Conservation (phyloP, 345 rosid genomes). For the Pseudoturritis turrita region DNA sequence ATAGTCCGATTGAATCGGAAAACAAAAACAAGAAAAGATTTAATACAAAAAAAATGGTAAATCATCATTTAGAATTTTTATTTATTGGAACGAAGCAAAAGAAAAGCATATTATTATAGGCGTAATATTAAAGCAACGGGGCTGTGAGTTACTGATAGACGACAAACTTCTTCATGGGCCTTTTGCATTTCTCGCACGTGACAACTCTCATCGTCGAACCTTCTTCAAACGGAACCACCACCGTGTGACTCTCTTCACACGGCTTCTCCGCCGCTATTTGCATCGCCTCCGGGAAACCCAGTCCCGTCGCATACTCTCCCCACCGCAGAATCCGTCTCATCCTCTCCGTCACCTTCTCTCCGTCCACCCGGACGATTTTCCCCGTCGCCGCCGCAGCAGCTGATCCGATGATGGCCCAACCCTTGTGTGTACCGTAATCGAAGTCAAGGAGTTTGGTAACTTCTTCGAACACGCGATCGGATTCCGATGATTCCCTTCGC, state of each 20-base stretch:
- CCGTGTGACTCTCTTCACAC: constrained; percentile 39
- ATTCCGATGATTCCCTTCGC: constrained; percentile 21
- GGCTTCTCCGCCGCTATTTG: constrained; percentile 34
- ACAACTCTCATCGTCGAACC: constrained; percentile 24
- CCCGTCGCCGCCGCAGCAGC: constrained; percentile 23
- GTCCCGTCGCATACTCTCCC: constrained; percentile 42
- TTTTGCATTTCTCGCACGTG: constrained; percentile 57
- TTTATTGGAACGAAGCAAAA: not conserved
- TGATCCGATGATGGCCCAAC: constrained; percentile 66
- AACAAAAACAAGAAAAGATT: too few relatives aligned
- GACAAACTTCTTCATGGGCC: constrained; percentile 53
- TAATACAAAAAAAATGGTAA: too few relatives aligned
- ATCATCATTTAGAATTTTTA: not conserved
- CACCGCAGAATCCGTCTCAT: constrained; percentile 42
- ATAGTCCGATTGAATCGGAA: too few relatives aligned
- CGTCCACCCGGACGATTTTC: constrained; percentile 25
- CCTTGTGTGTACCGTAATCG: constrained; percentile 26
- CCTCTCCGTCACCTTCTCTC: constrained; percentile 36
- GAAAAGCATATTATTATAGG: not conserved
- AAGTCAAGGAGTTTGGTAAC: constrained; percentile 44
- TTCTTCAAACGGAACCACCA: constrained; percentile 40
- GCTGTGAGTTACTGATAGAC: constrained; percentile 41
- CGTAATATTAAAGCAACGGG: not conserved
- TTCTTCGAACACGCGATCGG: constrained; percentile 43
- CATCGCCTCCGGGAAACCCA: constrained; percentile 50